Evolutionary conservation across 805 yeast genomes (phyloP).

Genomic region (Hanseniaspora lachancei): DNA sequence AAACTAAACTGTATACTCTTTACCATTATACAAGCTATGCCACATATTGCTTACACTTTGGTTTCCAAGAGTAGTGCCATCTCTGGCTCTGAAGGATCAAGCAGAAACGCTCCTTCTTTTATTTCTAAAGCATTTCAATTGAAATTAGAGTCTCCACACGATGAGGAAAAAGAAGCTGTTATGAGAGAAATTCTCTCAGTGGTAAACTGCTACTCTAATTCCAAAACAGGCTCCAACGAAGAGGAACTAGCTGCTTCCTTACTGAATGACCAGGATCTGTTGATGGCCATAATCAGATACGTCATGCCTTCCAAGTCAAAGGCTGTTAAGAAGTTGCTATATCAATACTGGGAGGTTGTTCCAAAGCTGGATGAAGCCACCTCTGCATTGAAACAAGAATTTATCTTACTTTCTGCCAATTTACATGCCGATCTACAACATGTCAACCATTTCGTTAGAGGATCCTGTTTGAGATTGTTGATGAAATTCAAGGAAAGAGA

Average conservation of each 20-base stretch:
- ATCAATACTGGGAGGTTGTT: slow-evolving; percentile 96
- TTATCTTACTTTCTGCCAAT: slow-evolving; percentile 96
- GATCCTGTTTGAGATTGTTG: slow-evolving; percentile 84
- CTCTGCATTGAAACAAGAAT: slow-evolving; percentile 92
- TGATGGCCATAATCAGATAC: slow-evolving; percentile 94
- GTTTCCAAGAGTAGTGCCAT: slow-evolving; percentile 11
- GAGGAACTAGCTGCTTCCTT: slow-evolving; percentile 11
- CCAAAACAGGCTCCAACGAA: slow-evolving; percentile 10
- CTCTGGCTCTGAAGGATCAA: slow-evolving; percentile 2
- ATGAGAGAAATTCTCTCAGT: slow-evolving; percentile 13
- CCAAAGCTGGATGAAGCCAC: slow-evolving; percentile 67
- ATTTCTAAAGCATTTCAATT: slow-evolving; percentile 10
- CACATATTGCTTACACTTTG: slow-evolving; percentile 7
- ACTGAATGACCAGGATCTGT: slow-evolving; percentile 32
- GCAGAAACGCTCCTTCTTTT: slow-evolving; percentile 10
- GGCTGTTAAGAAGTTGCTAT: slow-evolving; percentile 79
- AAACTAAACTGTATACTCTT: not conserved
- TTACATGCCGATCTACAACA: slow-evolving; percentile 95
- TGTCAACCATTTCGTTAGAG: slow-evolving; percentile 93
- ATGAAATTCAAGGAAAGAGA: slow-evolving; percentile 87
- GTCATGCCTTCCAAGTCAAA: slow-evolving; percentile 93
- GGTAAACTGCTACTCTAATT: slow-evolving; percentile 8
- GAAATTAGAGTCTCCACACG: slow-evolving; percentile 5
- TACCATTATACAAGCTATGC: not conserved
- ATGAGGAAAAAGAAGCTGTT: slow-evolving; percentile 7